Evolutionary conservation across 106 monocot species (phyloP).

Genomic region (Gastrodia elata): DNA sequence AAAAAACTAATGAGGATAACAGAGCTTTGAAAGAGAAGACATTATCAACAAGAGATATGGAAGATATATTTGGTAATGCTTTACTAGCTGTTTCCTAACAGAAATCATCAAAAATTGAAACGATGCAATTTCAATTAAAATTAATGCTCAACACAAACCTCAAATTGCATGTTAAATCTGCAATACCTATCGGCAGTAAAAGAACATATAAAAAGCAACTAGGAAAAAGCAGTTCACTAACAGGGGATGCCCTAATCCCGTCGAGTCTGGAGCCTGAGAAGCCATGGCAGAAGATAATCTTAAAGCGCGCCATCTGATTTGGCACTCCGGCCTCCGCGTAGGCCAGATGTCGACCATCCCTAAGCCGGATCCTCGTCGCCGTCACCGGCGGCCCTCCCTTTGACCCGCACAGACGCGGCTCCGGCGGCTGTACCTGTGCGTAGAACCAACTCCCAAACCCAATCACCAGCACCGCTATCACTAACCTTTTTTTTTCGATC

Average conservation of each 20-base stretch:
- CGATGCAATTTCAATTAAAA: neutral
- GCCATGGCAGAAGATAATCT: constrained; percentile 56
- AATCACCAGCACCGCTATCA: constrained; percentile 14
- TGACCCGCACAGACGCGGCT: constrained; percentile 31
- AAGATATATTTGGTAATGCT: no score
- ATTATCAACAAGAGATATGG: no score
- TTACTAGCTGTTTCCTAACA: neutral
- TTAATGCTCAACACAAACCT: neutral
- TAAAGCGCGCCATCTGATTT: constrained; percentile 29
- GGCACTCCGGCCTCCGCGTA: constrained; percentile 49
- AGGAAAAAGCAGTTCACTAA: constrained; percentile 2
- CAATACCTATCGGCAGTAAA: neutral
- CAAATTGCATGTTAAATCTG: neutral
- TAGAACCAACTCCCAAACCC: constrained; percentile 34
- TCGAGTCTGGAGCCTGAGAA: constrained; percentile 39
- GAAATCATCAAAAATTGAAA: no score
- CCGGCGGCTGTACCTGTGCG: constrained; percentile 21
- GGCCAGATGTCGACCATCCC: constrained; percentile 48
- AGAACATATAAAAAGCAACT: neutral
- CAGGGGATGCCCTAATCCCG: constrained; percentile 28
- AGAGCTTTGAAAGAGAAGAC: no score
- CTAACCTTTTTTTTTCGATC: neutral
- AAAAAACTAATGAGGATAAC: no score
- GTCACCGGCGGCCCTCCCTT: constrained; percentile 52
- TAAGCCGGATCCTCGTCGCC: constrained; percentile 37